Percentiles rank a stretch among this genome's conserved stretches.
phyloP scores from a whole-genome alignment of 345 rosid genomes.

The Nephelium lappaceum region DNA sequence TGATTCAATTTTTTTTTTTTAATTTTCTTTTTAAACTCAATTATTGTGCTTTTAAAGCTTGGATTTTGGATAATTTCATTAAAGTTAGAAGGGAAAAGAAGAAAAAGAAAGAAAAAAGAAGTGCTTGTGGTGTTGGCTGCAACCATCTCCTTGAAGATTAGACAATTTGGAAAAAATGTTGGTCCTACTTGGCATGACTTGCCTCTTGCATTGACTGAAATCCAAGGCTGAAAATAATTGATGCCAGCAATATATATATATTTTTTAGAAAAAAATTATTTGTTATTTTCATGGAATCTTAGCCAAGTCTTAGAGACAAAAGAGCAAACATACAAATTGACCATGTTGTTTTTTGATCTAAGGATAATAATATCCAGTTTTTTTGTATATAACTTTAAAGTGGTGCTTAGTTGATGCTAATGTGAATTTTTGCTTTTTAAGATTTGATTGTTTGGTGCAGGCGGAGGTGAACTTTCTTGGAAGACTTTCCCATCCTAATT shows the following conservation, averaged over 20 bases:
- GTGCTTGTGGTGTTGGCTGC: background rate
- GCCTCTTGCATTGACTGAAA: conserved; percentile 10
- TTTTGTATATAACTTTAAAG: background rate
- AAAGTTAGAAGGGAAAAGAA: background rate
- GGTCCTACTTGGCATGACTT: conserved; percentile 22
- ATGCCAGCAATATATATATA: background rate
- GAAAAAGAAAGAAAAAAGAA: background rate
- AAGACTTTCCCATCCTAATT: conserved; percentile 76
- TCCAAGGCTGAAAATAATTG: background rate
- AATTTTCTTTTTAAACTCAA: background rate
- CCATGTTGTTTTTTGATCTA: background rate
- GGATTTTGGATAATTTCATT: background rate
- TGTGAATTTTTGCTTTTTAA: background rate
- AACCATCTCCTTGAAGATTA: background rate
- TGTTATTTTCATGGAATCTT: background rate
- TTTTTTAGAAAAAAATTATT: background rate
- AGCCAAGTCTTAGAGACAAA: background rate
- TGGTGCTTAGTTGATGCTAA: background rate
- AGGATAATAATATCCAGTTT: background rate
- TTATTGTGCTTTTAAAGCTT: background rate
- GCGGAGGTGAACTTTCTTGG: conserved; percentile 81
- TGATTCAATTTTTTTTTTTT: background rate
- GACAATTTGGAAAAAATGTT: background rate
- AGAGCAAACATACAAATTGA: background rate
- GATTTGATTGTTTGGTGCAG: conserved; percentile 42